phyloP scores from a whole-genome alignment of 2,329 filamentous ascomycete species.

The Fusarium sp. region DNA sequence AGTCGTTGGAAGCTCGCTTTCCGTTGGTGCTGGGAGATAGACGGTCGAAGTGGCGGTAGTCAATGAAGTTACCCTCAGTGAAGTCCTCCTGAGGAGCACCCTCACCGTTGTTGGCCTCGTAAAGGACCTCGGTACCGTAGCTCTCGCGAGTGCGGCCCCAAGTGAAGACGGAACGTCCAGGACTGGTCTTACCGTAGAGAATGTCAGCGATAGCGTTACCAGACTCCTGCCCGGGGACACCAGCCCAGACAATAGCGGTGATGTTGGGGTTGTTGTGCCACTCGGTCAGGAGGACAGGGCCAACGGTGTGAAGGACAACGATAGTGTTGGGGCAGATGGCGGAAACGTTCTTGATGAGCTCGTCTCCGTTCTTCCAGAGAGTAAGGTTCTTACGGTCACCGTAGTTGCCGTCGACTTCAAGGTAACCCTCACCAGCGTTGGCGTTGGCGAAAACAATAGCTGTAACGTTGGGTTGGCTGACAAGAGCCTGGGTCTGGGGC shows the following conservation, averaged over 20 bases:
- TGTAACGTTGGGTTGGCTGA: constrained; percentile 72
- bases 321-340: constrained; percentile 87
- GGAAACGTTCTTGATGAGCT: constrained; percentile 83
- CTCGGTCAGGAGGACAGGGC: constrained; percentile 80
- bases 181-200: constrained; percentile 85
- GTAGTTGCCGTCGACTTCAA: constrained; percentile 82
- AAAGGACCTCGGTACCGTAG: constrained; percentile 76
- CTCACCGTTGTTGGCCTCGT: constrained; percentile 75
- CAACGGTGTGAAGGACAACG: constrained; percentile 88
- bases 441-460: constrained; percentile 92
- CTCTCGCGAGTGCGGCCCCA: constrained; percentile 75
- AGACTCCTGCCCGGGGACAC: constrained; percentile 84
- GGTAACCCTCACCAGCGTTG: constrained; percentile 87
- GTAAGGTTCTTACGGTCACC: constrained; percentile 95
- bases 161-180: constrained; percentile 83
- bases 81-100: constrained; percentile 78
- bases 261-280: constrained; percentile 83
- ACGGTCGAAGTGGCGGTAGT: constrained; percentile 75
- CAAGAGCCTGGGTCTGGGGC: constrained; percentile 69
- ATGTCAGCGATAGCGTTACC: constrained; percentile 84
- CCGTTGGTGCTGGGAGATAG: constrained; percentile 51
- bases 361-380: constrained; percentile 85
- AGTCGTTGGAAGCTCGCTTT: constrained; percentile 36
- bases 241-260: constrained; percentile 85
- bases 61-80: constrained; percentile 82